Base-by-base conservation (phyloP, 1,139 yeast species). In the Pichia sp. region DNA sequence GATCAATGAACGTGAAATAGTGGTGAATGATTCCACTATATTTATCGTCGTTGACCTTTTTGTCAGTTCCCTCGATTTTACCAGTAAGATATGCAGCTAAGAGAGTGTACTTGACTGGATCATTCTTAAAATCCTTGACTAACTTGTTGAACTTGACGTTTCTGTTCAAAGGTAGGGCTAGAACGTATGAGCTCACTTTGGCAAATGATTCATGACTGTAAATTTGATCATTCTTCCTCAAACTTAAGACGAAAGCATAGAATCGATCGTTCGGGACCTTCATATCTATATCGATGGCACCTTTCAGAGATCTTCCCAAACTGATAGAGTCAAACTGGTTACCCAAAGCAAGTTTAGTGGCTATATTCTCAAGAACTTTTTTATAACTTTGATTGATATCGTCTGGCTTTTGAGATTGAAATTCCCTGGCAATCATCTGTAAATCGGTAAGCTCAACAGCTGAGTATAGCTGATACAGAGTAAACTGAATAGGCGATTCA, bases 401-500 rank as follows among this genome's bases (percentile, higher is more conserved):
- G 6, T 38, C 48, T n/a, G 45, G 36, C 17, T 45, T 40, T 21
- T 40, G 36, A 18, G 50, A 41, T 19, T 45, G 40, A 13, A 55
- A 45, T 18, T 49, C 50, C 21, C 41, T 37, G 5, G 51, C 47
- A 4, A 54, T 30, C n/a, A 38, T 32, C 13, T 37, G 45, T 29
- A 62, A 37, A 31, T 60, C 59, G 17, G 60, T 47, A 8, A 23
- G 31, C 27, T 49, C 52, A 36, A 53, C 66, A 30, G 60, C 63
- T 14, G 61, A 51, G 27, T 67, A 62, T 17, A 79, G 46, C 40
- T 72, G 69, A 43, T 72, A 67, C 2, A 77, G 55, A 0, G 80
- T 67, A 1, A 77, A 49, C 20, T 70, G 69, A 37, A 69, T 58
- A 3, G 82, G 76, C 1, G 69, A 65, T 32, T 64, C 67, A 41